Evolutionary conservation across 1,139 yeast genomes (phyloP), one percentile per base, ranked within the genome.

Genomic region (Saccharomycopsis hybrid): DNA sequence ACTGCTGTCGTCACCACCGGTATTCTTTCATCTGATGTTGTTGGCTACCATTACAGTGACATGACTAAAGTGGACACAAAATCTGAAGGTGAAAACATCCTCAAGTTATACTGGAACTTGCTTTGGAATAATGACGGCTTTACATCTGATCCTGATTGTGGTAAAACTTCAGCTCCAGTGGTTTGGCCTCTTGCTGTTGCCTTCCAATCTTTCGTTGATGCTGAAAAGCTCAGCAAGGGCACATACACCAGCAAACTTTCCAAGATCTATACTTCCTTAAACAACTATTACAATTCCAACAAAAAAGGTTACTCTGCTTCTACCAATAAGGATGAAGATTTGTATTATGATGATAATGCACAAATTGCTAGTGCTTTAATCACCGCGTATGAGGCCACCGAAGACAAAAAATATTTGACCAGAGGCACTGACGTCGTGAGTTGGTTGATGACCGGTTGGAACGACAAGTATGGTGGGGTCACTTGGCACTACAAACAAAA

Each of bases 281-380:
- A 35, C 37, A 43, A 24, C 2, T 52, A 50, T 27, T 52, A 51
- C 40, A 52, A 52, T 41, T 18, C 51, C 5, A 33, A 41, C 28
- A 47, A 32, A 30, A 50, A 50, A 31, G 49, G 46, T 11, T 52
- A 40, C 47, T 33, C 46, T 1, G 47, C 53, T 9, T 38, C 38
- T 24, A 32, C 28, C 4, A 43, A 43, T 33, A 45, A 48, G 29
- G 49, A 47, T 38, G 36, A 51, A 45, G 89, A 82, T 61, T 78
- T 82, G 47, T 82, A 82, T 63, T 82, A 79, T 57, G 89, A 83
- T 62, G 89, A 83, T 60, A 85, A 82, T 60, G 90, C 89, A 3
- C 90, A 83, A 61, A 80, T 82, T 13, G 83, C 85, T 18, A 73
- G 82, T 58, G 84, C 84, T 5, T 71, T 81, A 59, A 67, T 83